Evolutionary conservation across 2,329 filamentous ascomycete species (phyloP).

Genomic region (Bipolaris sorokiniana): DNA sequence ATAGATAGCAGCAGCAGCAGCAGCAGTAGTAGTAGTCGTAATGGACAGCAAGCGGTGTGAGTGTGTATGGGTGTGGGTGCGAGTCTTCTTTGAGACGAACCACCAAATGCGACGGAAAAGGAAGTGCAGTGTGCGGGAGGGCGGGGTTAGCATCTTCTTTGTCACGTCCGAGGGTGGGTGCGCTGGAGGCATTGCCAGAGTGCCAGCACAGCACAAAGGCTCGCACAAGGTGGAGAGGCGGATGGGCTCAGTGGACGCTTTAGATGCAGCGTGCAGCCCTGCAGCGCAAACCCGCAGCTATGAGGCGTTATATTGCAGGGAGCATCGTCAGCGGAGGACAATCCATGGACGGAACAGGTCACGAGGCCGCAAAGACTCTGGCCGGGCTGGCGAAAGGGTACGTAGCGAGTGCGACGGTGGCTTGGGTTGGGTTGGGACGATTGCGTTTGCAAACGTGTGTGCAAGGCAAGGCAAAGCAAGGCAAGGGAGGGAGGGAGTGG

Average conservation of each 20-base stretch:
- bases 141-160: no score
- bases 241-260: conserved; percentile 16
- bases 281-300: conserved; percentile 21
- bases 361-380: conserved; percentile 17
- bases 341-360: conserved; percentile 24
- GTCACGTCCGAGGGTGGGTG: conserved; percentile 3
- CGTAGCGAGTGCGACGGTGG: conserved; percentile 12
- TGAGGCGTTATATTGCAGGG: conserved; percentile 29
- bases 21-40: no score
- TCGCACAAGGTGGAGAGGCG: conserved; percentile 23
- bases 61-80: conserved; percentile 31
- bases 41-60: conserved; percentile 5
- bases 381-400: neutral
- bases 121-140: conserved; percentile 1
- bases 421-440: neutral
- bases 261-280: conserved; percentile 22
- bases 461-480: conserved; percentile 6
- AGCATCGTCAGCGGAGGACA: conserved; percentile 17
- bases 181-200: conserved; percentile 15
- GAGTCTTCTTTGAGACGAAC: conserved; percentile 10
- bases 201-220: conserved; percentile 36
- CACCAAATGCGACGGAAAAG: conserved; percentile 1
- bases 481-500: neutral
- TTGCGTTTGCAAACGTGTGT: conserved; percentile 1
- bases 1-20: neutral